Evolutionary conservation across 352 stramenopile genomes (phyloP).

Genomic region (Phytophthora aleatoria): DNA sequence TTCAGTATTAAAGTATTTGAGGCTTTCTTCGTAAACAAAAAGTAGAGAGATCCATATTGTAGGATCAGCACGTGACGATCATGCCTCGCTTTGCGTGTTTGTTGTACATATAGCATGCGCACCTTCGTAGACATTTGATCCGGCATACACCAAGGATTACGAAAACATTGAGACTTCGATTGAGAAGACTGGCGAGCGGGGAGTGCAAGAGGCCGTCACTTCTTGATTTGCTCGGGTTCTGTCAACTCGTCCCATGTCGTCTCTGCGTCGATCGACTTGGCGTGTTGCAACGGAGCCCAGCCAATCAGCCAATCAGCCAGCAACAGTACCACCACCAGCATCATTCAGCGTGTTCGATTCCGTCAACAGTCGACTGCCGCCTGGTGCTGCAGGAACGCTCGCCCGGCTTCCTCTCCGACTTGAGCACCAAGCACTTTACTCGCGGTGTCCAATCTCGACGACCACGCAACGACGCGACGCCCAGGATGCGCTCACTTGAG

Average conservation of each 20-base stretch:
- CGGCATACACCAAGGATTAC: not conserved
- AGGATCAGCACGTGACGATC: too few species aligned
- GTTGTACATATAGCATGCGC: too few species aligned
- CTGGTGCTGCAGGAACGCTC: constrained; percentile 20
- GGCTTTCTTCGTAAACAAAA: too few species aligned
- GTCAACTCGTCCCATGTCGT: not conserved
- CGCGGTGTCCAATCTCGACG: constrained; percentile 2
- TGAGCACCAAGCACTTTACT: constrained; percentile 4
- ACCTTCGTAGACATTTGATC: too few species aligned
- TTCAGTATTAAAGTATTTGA: too few species aligned
- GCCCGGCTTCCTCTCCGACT: constrained; percentile 25
- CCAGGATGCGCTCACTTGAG: constrained; percentile 17
- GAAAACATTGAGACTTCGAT: not conserved
- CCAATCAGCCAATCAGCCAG: not conserved
- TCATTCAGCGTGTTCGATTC: constrained; percentile 12
- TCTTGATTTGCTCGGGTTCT: constrained; percentile 7
- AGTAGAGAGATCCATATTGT: too few species aligned
- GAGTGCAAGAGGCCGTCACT: constrained; percentile 1
- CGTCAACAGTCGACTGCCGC: not conserved
- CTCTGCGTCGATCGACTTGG: not conserved
- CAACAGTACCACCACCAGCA: not conserved
- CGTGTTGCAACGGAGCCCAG: constrained; percentile 9
- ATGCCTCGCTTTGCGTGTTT: too few species aligned
- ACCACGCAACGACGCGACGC: not conserved
- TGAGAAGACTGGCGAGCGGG: not conserved